A percentile compares a stretch with the other conserved stretches of the same genome.
phyloP scores from a whole-genome alignment of 2,329 filamentous ascomycete genomes.

The Metarhizium guizhouense region DNA sequence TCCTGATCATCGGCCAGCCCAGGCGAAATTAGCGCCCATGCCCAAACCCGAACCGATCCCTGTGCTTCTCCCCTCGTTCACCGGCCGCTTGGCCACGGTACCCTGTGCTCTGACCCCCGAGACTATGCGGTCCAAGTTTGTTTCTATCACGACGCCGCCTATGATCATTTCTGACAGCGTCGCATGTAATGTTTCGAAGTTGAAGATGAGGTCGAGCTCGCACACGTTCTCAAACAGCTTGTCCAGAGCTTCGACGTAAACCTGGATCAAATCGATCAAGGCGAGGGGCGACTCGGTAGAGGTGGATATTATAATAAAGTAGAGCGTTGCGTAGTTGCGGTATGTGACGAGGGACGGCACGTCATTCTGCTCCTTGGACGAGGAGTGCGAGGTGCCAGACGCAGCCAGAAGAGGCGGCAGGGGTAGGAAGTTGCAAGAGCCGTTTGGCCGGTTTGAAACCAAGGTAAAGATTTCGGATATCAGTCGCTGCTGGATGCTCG shows the following conservation, averaged over 20 bases:
- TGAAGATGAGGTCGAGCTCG: slow-evolving; percentile 97
- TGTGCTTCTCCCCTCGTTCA: slow-evolving; percentile 54
- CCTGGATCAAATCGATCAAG: slow-evolving; percentile 92
- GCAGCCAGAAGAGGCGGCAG: slow-evolving; percentile 56
- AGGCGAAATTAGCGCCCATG: slow-evolving; percentile 51
- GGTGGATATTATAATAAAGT: slow-evolving; percentile 97
- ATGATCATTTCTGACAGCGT: slow-evolving; percentile 90
- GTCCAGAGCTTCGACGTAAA: slow-evolving; percentile 94
- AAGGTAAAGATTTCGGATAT: slow-evolving; percentile 97
- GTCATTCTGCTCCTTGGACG: slow-evolving; percentile 67
- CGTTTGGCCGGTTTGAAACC: slow-evolving; percentile 82
- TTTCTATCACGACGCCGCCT: slow-evolving; percentile 90
- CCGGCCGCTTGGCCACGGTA: slow-evolving; percentile 67
- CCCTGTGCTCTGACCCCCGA: slow-evolving; percentile 73
- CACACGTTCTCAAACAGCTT: slow-evolving; percentile 97
- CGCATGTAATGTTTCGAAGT: slow-evolving; percentile 93
- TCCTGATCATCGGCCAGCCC: slow-evolving; percentile 29
- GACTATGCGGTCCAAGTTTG: slow-evolving; percentile 79
- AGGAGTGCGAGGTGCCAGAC: slow-evolving; percentile 54
- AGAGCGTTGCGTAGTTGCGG: slow-evolving; percentile 94
- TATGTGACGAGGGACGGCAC: slow-evolving; percentile 94
- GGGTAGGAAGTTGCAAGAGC: slow-evolving; percentile 95
- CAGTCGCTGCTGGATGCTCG: slow-evolving; percentile 89
- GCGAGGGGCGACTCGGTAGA: slow-evolving; percentile 93
- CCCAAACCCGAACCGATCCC: slow-evolving; percentile 41